phyloP scores from a whole-genome alignment of 2,329 filamentous ascomycete species.

The Neofusicoccum umdonicola region DNA sequence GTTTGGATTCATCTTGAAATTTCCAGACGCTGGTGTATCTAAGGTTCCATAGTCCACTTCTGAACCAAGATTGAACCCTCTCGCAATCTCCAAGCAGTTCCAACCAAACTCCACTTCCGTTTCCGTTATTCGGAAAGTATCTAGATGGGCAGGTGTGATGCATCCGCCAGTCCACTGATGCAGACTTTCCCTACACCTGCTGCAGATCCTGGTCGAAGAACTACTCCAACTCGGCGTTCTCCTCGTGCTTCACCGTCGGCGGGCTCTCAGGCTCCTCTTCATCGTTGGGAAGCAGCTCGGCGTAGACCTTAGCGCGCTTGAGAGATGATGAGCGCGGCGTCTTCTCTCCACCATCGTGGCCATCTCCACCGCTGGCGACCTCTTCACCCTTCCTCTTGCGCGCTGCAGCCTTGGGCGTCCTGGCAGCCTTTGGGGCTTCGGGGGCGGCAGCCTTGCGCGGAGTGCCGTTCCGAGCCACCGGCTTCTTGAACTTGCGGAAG shows the following conservation, averaged over 20 bases:
- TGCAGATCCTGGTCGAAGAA: not conserved
- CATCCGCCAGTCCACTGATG: too few relatives aligned
- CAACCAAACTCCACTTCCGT: too few relatives aligned
- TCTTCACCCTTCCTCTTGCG: too few relatives aligned
- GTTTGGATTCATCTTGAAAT: too few relatives aligned
- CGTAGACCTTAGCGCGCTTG: not conserved
- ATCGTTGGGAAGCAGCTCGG: not conserved
- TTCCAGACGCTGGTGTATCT: too few relatives aligned
- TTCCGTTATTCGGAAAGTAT: too few relatives aligned
- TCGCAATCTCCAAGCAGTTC: not conserved
- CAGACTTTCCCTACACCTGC: not conserved
- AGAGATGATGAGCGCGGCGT: not conserved
- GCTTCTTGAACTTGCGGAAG: not conserved
- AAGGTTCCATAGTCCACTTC: too few relatives aligned
- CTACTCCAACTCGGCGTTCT: not conserved
- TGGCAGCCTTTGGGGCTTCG: not conserved
- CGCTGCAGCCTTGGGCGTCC: too few relatives aligned
- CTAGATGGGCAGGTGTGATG: too few relatives aligned
- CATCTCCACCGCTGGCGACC: too few relatives aligned
- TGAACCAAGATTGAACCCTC: not conserved
- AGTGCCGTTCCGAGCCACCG: not conserved
- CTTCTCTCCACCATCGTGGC: not conserved
- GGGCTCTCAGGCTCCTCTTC: not conserved
- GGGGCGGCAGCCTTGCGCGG: not conserved
- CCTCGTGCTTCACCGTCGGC: not conserved